Base-by-base conservation (phyloP, 2,329 filamentous ascomycete species). In the Camillea tinctor region DNA sequence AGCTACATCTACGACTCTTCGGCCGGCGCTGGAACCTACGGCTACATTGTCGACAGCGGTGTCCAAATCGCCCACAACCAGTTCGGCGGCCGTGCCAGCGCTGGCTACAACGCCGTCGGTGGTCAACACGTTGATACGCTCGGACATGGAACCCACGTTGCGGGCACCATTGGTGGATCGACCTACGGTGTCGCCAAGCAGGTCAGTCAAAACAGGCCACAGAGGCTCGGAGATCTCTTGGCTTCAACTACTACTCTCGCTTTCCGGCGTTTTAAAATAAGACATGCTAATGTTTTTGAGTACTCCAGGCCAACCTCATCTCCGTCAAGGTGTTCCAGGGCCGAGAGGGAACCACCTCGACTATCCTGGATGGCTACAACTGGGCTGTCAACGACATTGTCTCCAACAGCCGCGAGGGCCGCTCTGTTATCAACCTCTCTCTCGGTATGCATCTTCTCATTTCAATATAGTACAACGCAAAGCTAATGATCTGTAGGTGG, bases 1-100 rank as follows among this genome's bases (percentile, higher is more conserved):
- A 69, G 70, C 54, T 82, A 81, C 66, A 60, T 72, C 52, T 81
- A 81, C 65, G 76, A 81, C 61, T 64, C 66, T 30, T 69, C 70
- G 1, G 77, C 78, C 23, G 80, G 80, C n/a, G 57, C 64, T 13
- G 74, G 71, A 23, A 78, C 73, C 55, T 84, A 74, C 62, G 76
- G 78, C 56, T 87, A 86, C 68, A 72, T 86, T 49, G 72, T 86
- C 56, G 84, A 86, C 71, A 84, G 79, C 0, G 83, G 84, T 54
- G 76, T 86, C 52, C 73, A 75, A 17, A 74, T 72, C 40, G 65
- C 70, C 2, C 83, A 86, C 70, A 53, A 58, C 7, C 70, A 80
- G 56, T 81, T 81, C 54, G 73, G 73, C 36, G 72, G 72, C 4
- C 76, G 79, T n/a, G 79, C 77, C 9, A 68, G 64, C 13, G 67